Evolutionary conservation across 176 grass and related monocot species (phyloP).

Genomic region (Elymus sibiricus): DNA sequence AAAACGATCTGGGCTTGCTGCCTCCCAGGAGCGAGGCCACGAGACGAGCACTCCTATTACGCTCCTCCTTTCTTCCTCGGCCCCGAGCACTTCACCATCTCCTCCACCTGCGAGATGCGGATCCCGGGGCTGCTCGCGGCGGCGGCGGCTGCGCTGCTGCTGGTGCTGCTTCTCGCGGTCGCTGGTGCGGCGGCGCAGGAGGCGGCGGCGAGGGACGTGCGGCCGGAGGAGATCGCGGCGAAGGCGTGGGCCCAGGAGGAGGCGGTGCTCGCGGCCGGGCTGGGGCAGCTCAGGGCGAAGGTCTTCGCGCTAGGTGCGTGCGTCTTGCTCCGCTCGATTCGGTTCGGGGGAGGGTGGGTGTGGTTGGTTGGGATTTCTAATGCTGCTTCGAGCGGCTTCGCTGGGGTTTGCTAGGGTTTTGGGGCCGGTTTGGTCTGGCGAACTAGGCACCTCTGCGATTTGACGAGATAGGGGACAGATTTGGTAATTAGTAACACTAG

Average conservation of each 20-base stretch:
- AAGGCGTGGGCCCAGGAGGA: conserved; percentile 37
- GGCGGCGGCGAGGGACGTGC: conserved; percentile 17
- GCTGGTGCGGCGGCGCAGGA: conserved; percentile 36
- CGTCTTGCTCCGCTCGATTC: background rate
- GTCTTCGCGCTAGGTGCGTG: conserved; percentile 41
- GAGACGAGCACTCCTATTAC: background rate
- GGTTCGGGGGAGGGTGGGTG: background rate
- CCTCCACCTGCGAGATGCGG: conserved; percentile 29
- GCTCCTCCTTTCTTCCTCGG: background rate
- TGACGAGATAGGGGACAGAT: background rate
- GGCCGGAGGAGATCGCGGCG: conserved; percentile 21
- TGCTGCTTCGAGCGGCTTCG: conserved; percentile 5
- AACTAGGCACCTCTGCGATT: background rate
- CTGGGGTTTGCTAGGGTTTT: conserved; percentile 29
- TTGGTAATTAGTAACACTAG: background rate
- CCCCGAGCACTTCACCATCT: background rate
- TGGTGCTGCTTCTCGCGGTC: conserved; percentile 18
- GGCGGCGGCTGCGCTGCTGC: background rate
- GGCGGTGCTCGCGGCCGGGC: conserved; percentile 31
- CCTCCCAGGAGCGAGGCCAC: background rate
- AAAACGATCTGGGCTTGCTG: background rate
- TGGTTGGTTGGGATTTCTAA: background rate
- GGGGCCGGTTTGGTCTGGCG: background rate
- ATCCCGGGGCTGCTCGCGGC: background rate
- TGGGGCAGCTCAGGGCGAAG: conserved; percentile 44